Conservation (phyloP, 2,329 filamentous ascomycete genomes). For the Venturia pyrina region DNA sequence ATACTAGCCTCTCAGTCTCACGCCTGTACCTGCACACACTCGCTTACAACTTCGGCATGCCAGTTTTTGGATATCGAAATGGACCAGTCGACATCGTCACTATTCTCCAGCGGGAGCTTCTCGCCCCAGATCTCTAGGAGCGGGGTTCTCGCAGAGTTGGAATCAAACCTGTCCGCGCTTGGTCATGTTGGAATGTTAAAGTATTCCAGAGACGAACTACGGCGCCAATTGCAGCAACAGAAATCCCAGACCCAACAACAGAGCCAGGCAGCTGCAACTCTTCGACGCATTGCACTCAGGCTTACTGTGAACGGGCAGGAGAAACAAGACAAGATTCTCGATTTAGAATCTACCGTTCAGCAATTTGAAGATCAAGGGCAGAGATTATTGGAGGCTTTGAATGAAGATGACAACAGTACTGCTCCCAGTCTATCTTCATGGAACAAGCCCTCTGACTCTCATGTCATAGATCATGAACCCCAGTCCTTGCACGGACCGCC, state of each 20-base stretch:
- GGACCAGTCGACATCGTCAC: background rate
- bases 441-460: background rate
- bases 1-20: background rate
- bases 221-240: background rate
- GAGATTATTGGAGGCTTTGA: background rate
- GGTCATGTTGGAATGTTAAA: conserved; percentile 12
- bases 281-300: conserved; percentile 5
- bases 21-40: background rate
- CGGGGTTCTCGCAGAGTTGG: conserved; percentile 1
- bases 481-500: background rate
- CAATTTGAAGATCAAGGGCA: background rate
- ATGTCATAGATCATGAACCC: background rate
- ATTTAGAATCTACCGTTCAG: background rate
- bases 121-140: background rate
- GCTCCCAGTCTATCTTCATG: background rate
- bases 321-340: background rate
- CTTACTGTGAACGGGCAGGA: conserved; percentile 4
- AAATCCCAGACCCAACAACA: background rate
- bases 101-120: background rate
- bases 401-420: background rate
- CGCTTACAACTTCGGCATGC: background rate
- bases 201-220: conserved; percentile 9
- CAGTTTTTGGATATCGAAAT: background rate
- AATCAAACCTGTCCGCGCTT: conserved; percentile 11
- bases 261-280: background rate